These are phyloP conservation scores for Colletotrichum tabaci DNA, from an alignment of 2,329 filamentous ascomycete species.

Conservation along the genomic window DNA sequence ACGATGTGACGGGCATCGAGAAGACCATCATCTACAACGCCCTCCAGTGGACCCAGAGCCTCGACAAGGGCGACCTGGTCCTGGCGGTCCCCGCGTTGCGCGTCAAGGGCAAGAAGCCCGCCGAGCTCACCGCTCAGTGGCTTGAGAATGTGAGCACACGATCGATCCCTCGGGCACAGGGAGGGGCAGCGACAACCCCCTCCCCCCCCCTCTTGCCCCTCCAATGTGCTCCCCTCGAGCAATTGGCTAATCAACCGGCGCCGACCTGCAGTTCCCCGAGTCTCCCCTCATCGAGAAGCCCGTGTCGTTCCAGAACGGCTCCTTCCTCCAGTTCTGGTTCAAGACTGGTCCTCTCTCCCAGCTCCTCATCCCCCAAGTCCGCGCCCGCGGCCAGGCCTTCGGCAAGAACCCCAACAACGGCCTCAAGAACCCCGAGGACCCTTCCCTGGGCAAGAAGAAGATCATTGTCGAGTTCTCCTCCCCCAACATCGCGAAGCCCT, in stretches of 20 bases:
- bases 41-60: constrained; percentile 82
- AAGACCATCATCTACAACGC: constrained; percentile 79
- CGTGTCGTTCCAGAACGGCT: constrained; percentile 66
- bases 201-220: too few species aligned
- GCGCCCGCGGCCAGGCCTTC: constrained; percentile 72
- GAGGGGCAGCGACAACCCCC: too few species aligned
- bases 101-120: constrained; percentile 79
- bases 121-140: constrained; percentile 74
- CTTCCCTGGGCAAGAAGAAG: constrained; percentile 73
- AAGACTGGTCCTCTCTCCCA: constrained; percentile 76
- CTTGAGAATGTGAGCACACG: constrained; percentile 64
- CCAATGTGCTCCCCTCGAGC: not conserved
- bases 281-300: constrained; percentile 82
- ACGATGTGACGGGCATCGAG: constrained; percentile 79
- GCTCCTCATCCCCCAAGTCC: constrained; percentile 79
- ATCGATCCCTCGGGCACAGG: too few species aligned
- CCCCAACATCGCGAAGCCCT: constrained; percentile 89
- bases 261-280: constrained; percentile 74
- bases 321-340: constrained; percentile 86
- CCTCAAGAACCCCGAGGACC: constrained; percentile 73
- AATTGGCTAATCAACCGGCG: not conserved
- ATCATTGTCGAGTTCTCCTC: constrained; percentile 87
- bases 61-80: constrained; percentile 88
- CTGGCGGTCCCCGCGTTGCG: constrained; percentile 85
- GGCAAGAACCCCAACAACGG: constrained; percentile 76